These are phyloP conservation scores for Clarireedia sp. DNA, from an alignment of 2,329 filamentous ascomycete species.

Conservation along the genomic window DNA sequence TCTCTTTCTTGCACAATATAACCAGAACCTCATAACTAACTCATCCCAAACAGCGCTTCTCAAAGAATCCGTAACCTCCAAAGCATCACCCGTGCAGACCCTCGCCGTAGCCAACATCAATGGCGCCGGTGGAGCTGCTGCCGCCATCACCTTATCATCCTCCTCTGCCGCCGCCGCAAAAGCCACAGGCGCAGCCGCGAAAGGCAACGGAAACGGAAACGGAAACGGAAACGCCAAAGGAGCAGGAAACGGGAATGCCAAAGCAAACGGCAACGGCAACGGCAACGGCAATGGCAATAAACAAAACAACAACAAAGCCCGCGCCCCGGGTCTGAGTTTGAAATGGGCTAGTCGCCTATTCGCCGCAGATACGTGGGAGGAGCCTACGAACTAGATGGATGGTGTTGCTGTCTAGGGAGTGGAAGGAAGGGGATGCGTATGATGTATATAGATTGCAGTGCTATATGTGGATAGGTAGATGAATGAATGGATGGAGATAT, in stretches of 20 bases:
- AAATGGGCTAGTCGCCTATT: background rate
- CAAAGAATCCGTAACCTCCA: conserved; percentile 1
- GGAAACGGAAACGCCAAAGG: background rate
- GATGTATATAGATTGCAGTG: background rate
- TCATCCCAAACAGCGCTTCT: background rate
- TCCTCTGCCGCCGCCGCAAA: background rate
- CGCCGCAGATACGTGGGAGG: background rate
- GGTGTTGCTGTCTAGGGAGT: too few species aligned
- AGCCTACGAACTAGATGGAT: background rate
- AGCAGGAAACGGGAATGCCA: background rate
- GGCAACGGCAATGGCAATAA: background rate
- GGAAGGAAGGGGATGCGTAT: background rate
- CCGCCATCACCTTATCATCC: background rate
- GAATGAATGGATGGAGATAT: background rate
- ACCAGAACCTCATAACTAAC: background rate
- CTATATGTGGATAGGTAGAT: background rate
- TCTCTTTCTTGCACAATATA: background rate
- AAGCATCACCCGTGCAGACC: conserved; percentile 1
- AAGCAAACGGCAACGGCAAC: background rate
- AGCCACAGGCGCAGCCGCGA: background rate
- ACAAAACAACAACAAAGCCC: background rate
- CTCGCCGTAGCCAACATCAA: conserved; percentile 1
- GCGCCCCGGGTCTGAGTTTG: background rate
- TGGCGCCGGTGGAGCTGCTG: background rate
- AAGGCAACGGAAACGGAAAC: background rate